Evolutionary conservation across 768 basidiomycete species (phyloP).

Genomic region (Russula ochroleuca): DNA sequence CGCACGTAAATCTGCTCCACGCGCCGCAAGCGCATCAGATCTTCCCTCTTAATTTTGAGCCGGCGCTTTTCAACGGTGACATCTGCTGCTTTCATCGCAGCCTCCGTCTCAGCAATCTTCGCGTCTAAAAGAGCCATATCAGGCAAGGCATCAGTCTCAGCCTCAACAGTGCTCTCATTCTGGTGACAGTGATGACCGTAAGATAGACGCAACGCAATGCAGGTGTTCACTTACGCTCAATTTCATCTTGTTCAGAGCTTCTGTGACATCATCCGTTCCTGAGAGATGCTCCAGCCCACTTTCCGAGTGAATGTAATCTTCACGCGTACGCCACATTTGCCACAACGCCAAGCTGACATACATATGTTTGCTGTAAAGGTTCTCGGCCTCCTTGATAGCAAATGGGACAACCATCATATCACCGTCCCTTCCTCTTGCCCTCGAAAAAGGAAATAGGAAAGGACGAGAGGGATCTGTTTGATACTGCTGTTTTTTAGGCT

Average conservation of each 20-base stretch:
- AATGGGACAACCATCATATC: slow-evolving; percentile 79
- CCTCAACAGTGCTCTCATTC: slow-evolving; percentile 32
- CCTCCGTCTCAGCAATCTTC: slow-evolving; percentile 66
- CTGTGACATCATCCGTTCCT: slow-evolving; percentile 55
- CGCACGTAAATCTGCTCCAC: slow-evolving; percentile 93
- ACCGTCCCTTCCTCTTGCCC: slow-evolving; percentile 47
- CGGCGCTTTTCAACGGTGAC: slow-evolving; percentile 52
- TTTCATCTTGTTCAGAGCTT: slow-evolving; percentile 37
- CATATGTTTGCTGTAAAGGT: slow-evolving; percentile 84
- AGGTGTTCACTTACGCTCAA: slow-evolving; percentile 29
- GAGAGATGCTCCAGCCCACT: slow-evolving; percentile 83
- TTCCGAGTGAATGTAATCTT: slow-evolving; percentile 92
- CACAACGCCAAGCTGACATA: slow-evolving; percentile 81
- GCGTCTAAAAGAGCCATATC: slow-evolving; percentile 68
- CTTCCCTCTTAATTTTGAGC: slow-evolving; percentile 65
- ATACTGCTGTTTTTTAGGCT: slow-evolving; percentile 97
- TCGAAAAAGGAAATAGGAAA: slow-evolving; percentile 93
- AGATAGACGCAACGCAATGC: background rate
- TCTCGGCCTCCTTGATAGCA: slow-evolving; percentile 94
- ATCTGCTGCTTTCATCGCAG: slow-evolving; percentile 48
- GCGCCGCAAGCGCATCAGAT: slow-evolving; percentile 80
- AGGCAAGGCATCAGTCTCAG: slow-evolving; percentile 61
- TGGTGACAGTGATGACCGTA: slow-evolving; percentile 15
- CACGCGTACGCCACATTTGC: slow-evolving; percentile 94
- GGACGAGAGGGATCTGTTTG: slow-evolving; percentile 94